Evolutionary conservation across 257 asterid genomes (phyloP).

Genomic region (Nicotiana benthamiana): DNA sequence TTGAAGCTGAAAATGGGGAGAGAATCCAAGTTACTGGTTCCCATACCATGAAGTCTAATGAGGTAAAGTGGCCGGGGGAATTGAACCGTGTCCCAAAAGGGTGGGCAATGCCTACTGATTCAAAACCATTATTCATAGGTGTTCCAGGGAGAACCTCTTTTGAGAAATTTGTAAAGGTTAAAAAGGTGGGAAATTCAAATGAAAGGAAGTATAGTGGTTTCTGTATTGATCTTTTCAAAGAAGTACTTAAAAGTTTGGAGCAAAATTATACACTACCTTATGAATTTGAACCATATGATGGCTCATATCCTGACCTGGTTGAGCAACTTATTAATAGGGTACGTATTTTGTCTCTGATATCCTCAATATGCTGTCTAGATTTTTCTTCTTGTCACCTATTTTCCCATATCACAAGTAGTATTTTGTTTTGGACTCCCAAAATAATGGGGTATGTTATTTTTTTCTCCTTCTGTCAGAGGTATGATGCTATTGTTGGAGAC

Average conservation of each 20-base stretch:
- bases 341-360: background rate
- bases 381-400: background rate
- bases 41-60: constrained; percentile 1
- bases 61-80: constrained; percentile 38
- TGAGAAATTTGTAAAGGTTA: constrained; percentile 22
- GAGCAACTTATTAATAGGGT: constrained; percentile 20
- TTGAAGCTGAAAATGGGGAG: constrained; percentile 2
- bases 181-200: background rate
- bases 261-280: constrained; percentile 18
- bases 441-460: background rate
- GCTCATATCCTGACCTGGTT: constrained; percentile 19
- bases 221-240: constrained; percentile 28
- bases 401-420: background rate
- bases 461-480: constrained; percentile 3
- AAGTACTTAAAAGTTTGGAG: constrained; percentile 16
- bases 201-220: constrained; percentile 15
- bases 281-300: constrained; percentile 18
- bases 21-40: background rate
- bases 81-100: constrained; percentile 33
- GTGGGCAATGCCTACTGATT: constrained; percentile 35
- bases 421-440: background rate
- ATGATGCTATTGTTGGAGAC: constrained; percentile 26
- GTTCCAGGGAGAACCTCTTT: constrained; percentile 22
- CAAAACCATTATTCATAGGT: constrained; percentile 28
- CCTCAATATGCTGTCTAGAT: background rate